These are phyloP conservation scores for Colletotrichum sublineola DNA, from an alignment of 2,329 filamentous ascomycete species.

Conservation along the genomic window DNA sequence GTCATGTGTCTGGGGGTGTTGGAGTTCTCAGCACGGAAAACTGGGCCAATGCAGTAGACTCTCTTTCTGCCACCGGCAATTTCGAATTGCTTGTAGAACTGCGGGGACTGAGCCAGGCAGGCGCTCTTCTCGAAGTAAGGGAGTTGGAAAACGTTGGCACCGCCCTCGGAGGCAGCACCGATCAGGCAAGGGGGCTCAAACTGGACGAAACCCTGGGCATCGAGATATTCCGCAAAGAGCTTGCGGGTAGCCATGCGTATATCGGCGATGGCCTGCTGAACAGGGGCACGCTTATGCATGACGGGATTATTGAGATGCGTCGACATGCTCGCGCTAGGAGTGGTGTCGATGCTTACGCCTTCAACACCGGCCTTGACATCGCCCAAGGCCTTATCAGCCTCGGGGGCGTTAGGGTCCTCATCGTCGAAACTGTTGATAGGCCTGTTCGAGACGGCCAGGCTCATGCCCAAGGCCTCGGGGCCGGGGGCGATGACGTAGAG, in stretches of 20 bases:
- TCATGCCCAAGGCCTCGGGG: slow-evolving; percentile 69
- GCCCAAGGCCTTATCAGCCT: slow-evolving; percentile 47
- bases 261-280: slow-evolving; percentile 85
- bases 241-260: slow-evolving; percentile 59
- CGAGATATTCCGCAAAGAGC: slow-evolving; percentile 49
- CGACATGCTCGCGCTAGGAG: slow-evolving; percentile 82
- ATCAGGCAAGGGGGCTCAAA: slow-evolving; percentile 93
- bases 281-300: slow-evolving; percentile 91
- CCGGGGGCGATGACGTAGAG: slow-evolving; percentile 80
- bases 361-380: slow-evolving; percentile 51
- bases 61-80: slow-evolving; percentile 83
- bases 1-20: slow-evolving; percentile 90
- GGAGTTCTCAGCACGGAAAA: slow-evolving; percentile 88
- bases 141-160: slow-evolving; percentile 90
- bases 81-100: slow-evolving; percentile 90
- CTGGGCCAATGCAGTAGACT: slow-evolving; percentile 83
- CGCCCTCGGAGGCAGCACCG: slow-evolving; percentile 91
- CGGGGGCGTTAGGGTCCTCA: slow-evolving; percentile 59
- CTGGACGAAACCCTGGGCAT: slow-evolving; percentile 51
- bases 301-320: slow-evolving; percentile 92
- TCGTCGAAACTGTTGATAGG: slow-evolving; percentile 71
- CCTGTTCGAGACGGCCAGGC: slow-evolving; percentile 67
- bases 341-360: slow-evolving; percentile 57
- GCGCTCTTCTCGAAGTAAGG: slow-evolving; percentile 90
- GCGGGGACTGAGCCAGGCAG: slow-evolving; percentile 83